Evolutionary conservation across 345 rosid species (phyloP).

Genomic region (Zanthoxylum bungeanum): DNA sequence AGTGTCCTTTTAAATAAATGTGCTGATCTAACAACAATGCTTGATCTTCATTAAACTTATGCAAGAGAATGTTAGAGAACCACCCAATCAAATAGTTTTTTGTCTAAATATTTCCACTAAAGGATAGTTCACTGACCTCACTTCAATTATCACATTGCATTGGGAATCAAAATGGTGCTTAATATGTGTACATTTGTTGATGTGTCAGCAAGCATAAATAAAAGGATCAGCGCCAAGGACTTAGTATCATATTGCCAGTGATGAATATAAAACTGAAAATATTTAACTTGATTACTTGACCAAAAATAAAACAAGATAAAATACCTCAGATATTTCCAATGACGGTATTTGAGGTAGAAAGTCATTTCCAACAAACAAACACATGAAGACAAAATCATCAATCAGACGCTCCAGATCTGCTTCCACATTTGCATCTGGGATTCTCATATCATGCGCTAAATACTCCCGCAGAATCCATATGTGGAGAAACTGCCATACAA

Average conservation of each 20-base stretch:
- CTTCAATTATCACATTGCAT: background rate
- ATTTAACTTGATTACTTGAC: too few species aligned
- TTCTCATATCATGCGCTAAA: constrained; percentile 21
- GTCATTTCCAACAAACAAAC: constrained; percentile 36
- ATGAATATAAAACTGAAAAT: too few species aligned
- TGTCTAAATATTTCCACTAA: background rate
- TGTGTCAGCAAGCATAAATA: background rate
- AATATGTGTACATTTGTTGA: background rate
- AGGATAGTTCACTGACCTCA: background rate
- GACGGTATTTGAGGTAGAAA: constrained; percentile 31
- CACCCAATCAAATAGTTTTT: background rate
- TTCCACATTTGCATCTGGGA: constrained; percentile 4
- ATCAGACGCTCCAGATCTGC: constrained; percentile 27
- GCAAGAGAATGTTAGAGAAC: background rate
- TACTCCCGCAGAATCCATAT: constrained; percentile 27
- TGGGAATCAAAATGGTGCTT: background rate
- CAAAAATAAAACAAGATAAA: background rate
- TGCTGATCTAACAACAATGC: background rate
- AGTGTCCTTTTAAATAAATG: too few species aligned
- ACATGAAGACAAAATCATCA: constrained; percentile 35
- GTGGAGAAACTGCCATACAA: constrained; percentile 24
- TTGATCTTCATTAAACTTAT: background rate
- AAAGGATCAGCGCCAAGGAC: background rate
- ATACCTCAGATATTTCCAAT: constrained; percentile 21
- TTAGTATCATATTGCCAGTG: background rate